Percentiles rank a stretch among this genome's conserved stretches.
phyloP scores from a whole-genome alignment of 805 yeast genomes.

The Ogataea glucozyma region DNA sequence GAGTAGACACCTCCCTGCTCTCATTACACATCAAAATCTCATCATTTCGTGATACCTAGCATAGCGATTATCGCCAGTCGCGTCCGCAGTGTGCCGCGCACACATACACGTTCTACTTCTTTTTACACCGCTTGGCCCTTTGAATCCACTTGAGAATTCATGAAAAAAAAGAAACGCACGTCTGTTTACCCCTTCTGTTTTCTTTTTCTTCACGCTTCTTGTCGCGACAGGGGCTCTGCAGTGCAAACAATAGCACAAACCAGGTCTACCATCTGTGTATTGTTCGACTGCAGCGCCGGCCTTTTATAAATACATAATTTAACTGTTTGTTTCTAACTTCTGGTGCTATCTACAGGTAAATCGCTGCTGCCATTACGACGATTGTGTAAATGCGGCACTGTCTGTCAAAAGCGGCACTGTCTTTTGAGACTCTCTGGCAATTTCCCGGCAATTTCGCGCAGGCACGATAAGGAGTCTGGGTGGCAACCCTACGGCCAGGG shows the following conservation, averaged over 20 bases:
- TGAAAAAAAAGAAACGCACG: background rate
- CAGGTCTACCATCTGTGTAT: background rate
- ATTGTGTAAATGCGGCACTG: no score
- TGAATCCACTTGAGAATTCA: background rate
- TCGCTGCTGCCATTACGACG: no score
- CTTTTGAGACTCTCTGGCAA: no score
- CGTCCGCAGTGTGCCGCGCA: background rate
- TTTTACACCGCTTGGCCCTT: background rate
- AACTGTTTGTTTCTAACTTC: no score
- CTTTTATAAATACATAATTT: no score
- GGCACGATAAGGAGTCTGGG: no score
- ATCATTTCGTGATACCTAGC: no score
- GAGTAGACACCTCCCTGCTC: background rate
- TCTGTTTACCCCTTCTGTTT: background rate
- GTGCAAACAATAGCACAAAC: background rate
- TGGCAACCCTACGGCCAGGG: no score
- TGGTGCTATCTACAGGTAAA: no score
- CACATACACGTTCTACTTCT: background rate
- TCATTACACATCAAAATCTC: no score
- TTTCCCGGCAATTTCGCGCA: no score
- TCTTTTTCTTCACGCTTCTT: background rate
- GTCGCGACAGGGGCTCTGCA: constrained; percentile 1
- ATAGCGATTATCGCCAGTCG: background rate
- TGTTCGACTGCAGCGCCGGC: constrained; percentile 2
- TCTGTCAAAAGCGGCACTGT: no score